Base-by-base conservation (phyloP, 1,284 basidiomycete species). In the Xerocomus amazonicus region DNA sequence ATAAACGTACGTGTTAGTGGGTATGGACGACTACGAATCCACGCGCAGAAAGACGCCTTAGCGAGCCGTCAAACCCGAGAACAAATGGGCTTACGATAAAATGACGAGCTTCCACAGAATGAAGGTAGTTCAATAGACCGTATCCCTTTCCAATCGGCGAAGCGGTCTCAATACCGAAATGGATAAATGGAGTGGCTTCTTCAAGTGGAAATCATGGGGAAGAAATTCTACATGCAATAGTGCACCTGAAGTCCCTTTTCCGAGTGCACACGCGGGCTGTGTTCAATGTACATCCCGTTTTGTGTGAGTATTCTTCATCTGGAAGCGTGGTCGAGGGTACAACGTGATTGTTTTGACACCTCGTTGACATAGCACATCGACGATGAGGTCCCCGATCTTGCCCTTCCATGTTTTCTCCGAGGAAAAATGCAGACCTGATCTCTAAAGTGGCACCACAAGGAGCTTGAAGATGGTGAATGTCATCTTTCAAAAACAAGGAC, bases 261-360 rank as follows among this genome's bases (percentile, higher is more conserved):
- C 84, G 12, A 93, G 70, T 19, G 76, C 75, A 45, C 84, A 84
- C 2, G 88, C 84, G 13, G 97, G 77, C 0, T 0, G 93, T 85
- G 35, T 86, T 88, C 9, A 97, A 75, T 0, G 95, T 97, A 66
- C 94, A 98, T 2, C 95, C 95, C 0, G 95, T 97, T 1, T 95
- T 95, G 63, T 95, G 63, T 97, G 95, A 0, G 94, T 95, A 56
- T 77, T 90, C 23, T 70, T 78, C 9, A 86, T 85, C 5, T 86
- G 74, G 23, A 95, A 72, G 19, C 79, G 73, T 3, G 81, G 81
- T 3, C 84, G 79, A 17, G 87, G 76, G 53, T 87, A 90, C 14
- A 92, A 53, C 0, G 76, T 77, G 28, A 70, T 67, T 9, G 49
- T 52, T 8, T 65, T 48, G 32, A 35, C 70, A 10, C 60, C 61